Evolutionary conservation across 2,329 filamentous ascomycete genomes (phyloP).

Genomic region (Cryphonectria nitschkei): DNA sequence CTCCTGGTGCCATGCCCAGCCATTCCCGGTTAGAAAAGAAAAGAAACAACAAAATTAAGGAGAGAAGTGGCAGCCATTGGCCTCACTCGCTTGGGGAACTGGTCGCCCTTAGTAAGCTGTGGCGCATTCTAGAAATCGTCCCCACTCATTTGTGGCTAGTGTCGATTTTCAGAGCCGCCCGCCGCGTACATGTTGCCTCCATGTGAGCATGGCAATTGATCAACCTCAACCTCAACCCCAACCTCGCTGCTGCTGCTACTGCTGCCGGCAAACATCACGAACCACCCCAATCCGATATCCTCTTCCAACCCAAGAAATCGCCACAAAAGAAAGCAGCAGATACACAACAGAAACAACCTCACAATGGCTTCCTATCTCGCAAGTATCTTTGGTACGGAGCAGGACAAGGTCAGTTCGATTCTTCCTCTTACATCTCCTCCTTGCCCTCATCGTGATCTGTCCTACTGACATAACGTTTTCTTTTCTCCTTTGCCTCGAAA

Average conservation of each 20-base stretch:
- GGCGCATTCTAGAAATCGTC: constrained; percentile 12
- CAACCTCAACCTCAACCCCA: constrained; percentile 1
- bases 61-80: background rate
- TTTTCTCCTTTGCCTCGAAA: background rate
- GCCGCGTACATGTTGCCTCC: background rate
- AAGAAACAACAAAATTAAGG: too few relatives aligned
- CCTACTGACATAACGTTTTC: constrained; percentile 29
- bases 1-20: too few relatives aligned
- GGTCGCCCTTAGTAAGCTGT: constrained; percentile 10
- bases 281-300: too few relatives aligned
- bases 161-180: constrained; percentile 1
- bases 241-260: background rate
- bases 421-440: constrained; percentile 6
- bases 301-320: background rate
- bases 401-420: constrained; percentile 69
- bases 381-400: constrained; percentile 99
- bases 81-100: background rate
- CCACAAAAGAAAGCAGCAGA: background rate
- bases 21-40: background rate
- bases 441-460: background rate
- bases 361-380: constrained; percentile 96
- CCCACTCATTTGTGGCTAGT: constrained; percentile 11
- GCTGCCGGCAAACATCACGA: background rate
- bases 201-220: background rate
- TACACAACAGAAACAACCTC: constrained; percentile 9